Evolutionary conservation across 805 yeast genomes (phyloP).

Genomic region (Candida ponderosae): DNA sequence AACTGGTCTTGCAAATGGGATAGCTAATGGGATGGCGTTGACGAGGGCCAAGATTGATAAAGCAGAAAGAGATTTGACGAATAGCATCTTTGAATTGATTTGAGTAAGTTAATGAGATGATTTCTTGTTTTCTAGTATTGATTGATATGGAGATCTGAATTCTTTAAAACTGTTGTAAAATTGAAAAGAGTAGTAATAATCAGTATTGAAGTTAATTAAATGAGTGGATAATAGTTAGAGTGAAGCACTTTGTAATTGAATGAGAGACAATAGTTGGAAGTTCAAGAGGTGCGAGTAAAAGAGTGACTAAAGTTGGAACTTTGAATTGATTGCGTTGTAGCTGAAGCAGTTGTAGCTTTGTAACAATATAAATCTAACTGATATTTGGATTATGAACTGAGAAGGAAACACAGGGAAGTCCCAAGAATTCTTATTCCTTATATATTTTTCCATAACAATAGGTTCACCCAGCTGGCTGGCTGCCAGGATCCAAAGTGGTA

Average conservation of each 20-base stretch:
- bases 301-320: conserved; percentile 21
- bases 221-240: conserved; percentile 14
- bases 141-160: background rate
- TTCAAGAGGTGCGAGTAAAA: conserved; percentile 1
- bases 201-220: background rate
- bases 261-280: conserved; percentile 15
- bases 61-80: conserved; percentile 15
- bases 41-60: conserved; percentile 13
- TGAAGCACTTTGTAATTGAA: conserved; percentile 11
- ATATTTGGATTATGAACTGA: too few relatives aligned
- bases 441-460: too few relatives aligned
- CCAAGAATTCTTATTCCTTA: too few relatives aligned
- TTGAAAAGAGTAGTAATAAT: background rate
- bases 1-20: conserved; percentile 12
- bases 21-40: conserved; percentile 14
- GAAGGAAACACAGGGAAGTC: too few relatives aligned
- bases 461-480: too few relatives aligned
- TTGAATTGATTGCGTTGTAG: background rate
- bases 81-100: conserved; percentile 11
- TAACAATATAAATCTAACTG: background rate
- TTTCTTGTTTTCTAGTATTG: background rate
- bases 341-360: background rate
- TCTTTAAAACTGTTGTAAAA: background rate
- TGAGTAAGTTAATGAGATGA: background rate
- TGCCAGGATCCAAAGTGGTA: too few relatives aligned